Percentiles rank a stretch among this genome's conserved stretches.
These are phyloP conservation scores for Zygosaccharomyces sapae DNA, from an alignment of 1,139 yeast genomes.

Conservation along the genomic window DNA sequence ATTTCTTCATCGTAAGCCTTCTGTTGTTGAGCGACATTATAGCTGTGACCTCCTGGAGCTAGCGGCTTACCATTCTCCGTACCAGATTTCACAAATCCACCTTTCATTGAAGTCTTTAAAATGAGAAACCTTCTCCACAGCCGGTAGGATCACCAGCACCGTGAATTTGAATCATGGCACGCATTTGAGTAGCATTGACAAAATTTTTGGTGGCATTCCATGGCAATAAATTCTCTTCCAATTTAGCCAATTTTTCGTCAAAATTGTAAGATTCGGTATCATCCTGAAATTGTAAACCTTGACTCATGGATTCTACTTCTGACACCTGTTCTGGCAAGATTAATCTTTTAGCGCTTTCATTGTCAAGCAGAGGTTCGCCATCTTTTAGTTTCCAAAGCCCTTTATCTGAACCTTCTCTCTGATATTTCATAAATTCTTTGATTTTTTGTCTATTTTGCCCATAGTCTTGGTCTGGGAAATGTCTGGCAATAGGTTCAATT, in stretches of 20 bases:
- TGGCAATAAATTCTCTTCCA: conserved; percentile 85
- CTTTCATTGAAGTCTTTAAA: conserved; percentile 91
- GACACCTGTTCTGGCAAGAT: conserved; percentile 90
- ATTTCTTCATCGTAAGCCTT: conserved; percentile 90
- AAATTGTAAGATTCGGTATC: conserved; percentile 59
- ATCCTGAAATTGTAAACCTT: conserved; percentile 78
- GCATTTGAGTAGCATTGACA: conserved; percentile 90
- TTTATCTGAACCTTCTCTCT: conserved; percentile 90
- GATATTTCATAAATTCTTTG: conserved; percentile 98
- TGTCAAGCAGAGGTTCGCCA: conserved; percentile 66
- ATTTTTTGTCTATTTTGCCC: conserved; percentile 95
- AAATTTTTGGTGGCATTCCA: conserved; percentile 93
- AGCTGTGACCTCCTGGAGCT: conserved; percentile 55
- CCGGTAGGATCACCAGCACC: conserved; percentile 99
- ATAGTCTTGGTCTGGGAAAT: conserved; percentile 95
- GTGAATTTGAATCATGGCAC: conserved; percentile 91
- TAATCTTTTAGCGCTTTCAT: conserved; percentile 77
- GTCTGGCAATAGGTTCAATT: conserved; percentile 83
- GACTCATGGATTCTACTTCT: conserved; percentile 86
- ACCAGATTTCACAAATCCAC: conserved; percentile 73
- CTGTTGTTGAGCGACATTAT: conserved; percentile 83
- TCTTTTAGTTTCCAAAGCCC: conserved; percentile 92
- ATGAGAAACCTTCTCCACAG: conserved; percentile 85
- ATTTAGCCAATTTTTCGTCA: conserved; percentile 43
- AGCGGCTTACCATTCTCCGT: conserved; percentile 26